Evolutionary conservation across 2,329 filamentous ascomycete species (phyloP).

Genomic region (Neofusicoccum sp.): DNA sequence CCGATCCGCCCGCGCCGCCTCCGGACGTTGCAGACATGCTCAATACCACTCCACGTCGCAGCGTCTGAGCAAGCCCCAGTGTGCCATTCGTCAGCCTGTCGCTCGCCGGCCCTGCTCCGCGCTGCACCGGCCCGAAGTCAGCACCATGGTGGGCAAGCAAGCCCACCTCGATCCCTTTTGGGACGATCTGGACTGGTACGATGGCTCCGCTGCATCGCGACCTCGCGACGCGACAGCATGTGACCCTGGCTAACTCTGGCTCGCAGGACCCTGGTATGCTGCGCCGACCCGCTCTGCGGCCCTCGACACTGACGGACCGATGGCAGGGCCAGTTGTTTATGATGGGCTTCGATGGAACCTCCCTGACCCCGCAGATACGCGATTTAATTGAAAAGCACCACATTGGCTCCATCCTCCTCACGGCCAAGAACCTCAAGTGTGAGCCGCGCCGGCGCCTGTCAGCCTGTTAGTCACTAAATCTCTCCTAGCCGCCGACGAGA

Average conservation of each 20-base stretch:
- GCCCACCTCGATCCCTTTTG: constrained; percentile 54
- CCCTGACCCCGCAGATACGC: constrained; percentile 78
- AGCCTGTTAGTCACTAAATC: constrained; percentile 24
- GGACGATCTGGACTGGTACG: constrained; percentile 73
- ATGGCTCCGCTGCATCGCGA: constrained; percentile 21
- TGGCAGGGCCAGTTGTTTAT: constrained; percentile 70
- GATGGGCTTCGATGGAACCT: constrained; percentile 83
- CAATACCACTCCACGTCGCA: constrained; percentile 19
- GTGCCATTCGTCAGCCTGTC: constrained; percentile 10
- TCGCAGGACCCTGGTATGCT: constrained; percentile 45
- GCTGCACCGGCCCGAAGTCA: constrained; percentile 43
- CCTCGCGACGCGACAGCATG: constrained; percentile 27
- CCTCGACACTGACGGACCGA: constrained; percentile 25
- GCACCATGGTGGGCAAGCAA: constrained; percentile 49
- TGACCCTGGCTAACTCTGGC: constrained; percentile 35
- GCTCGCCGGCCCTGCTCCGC: neutral
- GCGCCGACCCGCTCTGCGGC: constrained; percentile 17
- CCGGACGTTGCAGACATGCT: constrained; percentile 20
- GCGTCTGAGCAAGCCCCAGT: constrained; percentile 13
- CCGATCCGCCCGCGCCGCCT: constrained; percentile 15
- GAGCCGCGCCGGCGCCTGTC: constrained; percentile 29
- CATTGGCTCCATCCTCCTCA: constrained; percentile 81
- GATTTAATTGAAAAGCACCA: constrained; percentile 80
- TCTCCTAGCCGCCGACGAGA: constrained; percentile 77
- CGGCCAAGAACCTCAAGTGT: constrained; percentile 85